Conservation (phyloP, 1,139 yeast genomes). For the Pneumocystis oryctolagi region DNA sequence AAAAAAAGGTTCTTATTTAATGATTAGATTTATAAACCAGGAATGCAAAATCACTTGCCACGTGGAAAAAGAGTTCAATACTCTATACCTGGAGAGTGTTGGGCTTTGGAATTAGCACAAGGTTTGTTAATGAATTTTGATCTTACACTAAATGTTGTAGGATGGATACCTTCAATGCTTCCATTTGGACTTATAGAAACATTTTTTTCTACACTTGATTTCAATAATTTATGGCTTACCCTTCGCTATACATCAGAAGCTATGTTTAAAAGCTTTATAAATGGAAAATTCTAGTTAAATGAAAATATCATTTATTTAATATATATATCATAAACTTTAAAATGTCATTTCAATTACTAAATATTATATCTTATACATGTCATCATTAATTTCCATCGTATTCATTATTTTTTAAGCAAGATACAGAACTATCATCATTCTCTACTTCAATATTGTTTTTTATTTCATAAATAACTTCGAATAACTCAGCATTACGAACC, state of each 20-base stretch:
- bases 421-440: not conserved
- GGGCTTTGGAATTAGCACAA: slow-evolving; percentile 90
- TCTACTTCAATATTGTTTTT: not conserved
- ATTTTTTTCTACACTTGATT: slow-evolving; percentile 64
- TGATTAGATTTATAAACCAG: slow-evolving; percentile 25
- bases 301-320: not conserved
- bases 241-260: slow-evolving; percentile 59
- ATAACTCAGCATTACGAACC: not conserved
- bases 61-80: slow-evolving; percentile 74
- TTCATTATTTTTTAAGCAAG: not conserved
- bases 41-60: slow-evolving; percentile 48
- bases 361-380: not conserved
- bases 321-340: not conserved
- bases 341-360: not conserved
- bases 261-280: slow-evolving; percentile 52
- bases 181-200: slow-evolving; percentile 87
- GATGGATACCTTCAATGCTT: slow-evolving; percentile 96
- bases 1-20: not conserved
- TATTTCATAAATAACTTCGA: not conserved
- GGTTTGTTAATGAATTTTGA: slow-evolving; percentile 22
- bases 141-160: slow-evolving; percentile 2
- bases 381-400: not conserved
- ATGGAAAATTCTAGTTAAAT: slow-evolving; percentile 44
- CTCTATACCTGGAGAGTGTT: slow-evolving; percentile 54
- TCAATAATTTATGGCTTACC: slow-evolving; percentile 53